phyloP scores from a whole-genome alignment of 805 yeast genomes.

The Candida endomychidarum region DNA sequence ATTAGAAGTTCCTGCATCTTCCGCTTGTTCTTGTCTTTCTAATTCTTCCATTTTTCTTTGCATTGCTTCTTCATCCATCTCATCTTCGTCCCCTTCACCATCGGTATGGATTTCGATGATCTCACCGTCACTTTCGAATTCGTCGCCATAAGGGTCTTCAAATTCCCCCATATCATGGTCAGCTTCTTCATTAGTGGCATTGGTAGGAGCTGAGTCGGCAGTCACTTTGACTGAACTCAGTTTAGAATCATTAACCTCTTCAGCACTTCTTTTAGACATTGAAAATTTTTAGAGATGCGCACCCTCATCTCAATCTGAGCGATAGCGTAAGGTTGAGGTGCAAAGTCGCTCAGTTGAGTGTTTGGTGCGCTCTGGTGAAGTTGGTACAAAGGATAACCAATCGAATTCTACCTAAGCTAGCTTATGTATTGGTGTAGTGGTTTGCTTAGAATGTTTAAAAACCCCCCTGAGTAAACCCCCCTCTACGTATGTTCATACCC shows the following conservation, averaged over 20 bases:
- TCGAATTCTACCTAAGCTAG: too few species aligned
- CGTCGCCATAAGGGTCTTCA: constrained; percentile 89
- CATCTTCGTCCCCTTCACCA: constrained; percentile 39
- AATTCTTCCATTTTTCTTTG: constrained; percentile 35
- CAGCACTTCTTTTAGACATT: constrained; percentile 55
- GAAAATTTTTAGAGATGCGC: neutral
- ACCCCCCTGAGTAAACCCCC: too few species aligned
- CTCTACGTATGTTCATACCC: too few species aligned
- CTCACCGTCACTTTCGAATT: constrained; percentile 88
- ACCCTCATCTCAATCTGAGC: neutral
- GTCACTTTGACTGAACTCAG: constrained; percentile 36
- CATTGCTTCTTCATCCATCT: constrained; percentile 21
- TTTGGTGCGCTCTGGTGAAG: too few species aligned
- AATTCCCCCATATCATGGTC: constrained; percentile 76
- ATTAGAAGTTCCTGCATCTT: constrained; percentile 39
- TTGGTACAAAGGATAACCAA: too few species aligned
- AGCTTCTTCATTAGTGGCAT: constrained; percentile 20
- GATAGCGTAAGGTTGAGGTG: too few species aligned
- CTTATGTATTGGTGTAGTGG: too few species aligned
- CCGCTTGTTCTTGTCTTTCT: constrained; percentile 31
- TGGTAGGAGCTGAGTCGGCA: constrained; percentile 42
- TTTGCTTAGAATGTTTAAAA: too few species aligned
- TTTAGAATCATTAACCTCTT: constrained; percentile 18
- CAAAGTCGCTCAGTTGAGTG: neutral
- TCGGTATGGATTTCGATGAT: constrained; percentile 73